Percentiles rank a stretch among this genome's conserved stretches.
Conservation (phyloP, 2,329 filamentous ascomycete genomes). For the Gnomoniopsis sp. region DNA sequence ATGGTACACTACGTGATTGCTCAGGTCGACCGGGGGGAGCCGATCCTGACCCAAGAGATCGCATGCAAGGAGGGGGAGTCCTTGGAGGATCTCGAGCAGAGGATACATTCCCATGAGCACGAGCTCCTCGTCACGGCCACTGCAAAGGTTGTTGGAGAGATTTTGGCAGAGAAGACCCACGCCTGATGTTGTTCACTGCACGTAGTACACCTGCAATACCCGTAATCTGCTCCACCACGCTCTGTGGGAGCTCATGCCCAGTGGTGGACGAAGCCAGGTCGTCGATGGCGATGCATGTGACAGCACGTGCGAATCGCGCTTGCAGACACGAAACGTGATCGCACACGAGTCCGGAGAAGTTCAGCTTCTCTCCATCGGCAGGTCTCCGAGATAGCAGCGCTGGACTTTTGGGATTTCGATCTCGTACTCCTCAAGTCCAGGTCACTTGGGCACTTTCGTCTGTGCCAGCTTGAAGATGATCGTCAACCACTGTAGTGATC, state of each 20-base stretch:
- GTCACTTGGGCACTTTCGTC: neutral
- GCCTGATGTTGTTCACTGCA: neutral
- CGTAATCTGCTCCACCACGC: neutral
- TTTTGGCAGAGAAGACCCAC: conserved; percentile 25
- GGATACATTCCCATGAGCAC: conserved; percentile 76
- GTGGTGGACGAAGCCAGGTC: neutral
- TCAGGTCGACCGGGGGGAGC: conserved; percentile 76
- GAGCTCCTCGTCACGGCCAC: conserved; percentile 75
- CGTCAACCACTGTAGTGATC: neutral
- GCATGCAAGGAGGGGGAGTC: conserved; percentile 60
- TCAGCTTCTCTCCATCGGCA: neutral
- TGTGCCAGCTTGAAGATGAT: neutral
- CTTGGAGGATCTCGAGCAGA: conserved; percentile 63
- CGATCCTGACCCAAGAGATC: conserved; percentile 69
- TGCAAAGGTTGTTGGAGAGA: conserved; percentile 40
- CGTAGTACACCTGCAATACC: neutral
- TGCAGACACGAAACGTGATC: neutral
- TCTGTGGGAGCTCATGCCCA: neutral
- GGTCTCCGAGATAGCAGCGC: neutral
- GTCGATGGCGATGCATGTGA: neutral
- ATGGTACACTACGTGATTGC: conserved; percentile 85
- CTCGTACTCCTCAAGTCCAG: neutral
- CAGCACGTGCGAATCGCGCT: neutral
- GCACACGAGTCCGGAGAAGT: neutral
- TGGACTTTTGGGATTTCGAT: neutral